Evolutionary conservation across 2,329 filamentous ascomycete species (phyloP), one percentile per base, ranked within the genome.

Genomic region (Penicillium sp.): DNA sequence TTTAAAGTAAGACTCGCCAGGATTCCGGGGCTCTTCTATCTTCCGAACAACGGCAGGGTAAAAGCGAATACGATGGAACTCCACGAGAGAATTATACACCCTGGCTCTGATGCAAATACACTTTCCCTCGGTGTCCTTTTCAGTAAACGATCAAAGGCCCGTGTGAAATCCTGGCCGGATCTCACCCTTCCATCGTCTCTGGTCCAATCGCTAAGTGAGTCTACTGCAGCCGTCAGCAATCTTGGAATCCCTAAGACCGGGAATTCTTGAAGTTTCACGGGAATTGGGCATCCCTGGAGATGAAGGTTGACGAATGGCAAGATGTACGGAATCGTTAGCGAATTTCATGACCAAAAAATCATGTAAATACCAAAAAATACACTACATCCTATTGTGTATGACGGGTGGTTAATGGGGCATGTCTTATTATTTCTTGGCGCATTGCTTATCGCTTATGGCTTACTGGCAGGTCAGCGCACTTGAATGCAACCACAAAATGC

Each of bases 381-480:
- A n/a, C 4, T 12, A 10, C 12, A 24, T 24, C n/a, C n/a, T n/a
- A 15, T 15, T 13, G 22, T 22, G 22, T 13, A 24, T 22, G 10
- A 26, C 10, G 22, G 4, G 6, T 45, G 42, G 30, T 28, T 33
- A 33, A 53, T 53, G 30, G 50, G 33, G 50, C 30, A 38, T 53
- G 30, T 33, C 30, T 37, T 35, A 35, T 19, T 33, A 10, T 9
- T 19, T 15, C 17, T 15, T 38, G 50, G 30, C 19, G 12, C 17
- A 35, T 22, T 53, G 50, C 30, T 53, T 24, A 53, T 37, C 42
- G 42, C 28, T 37, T 35, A 33, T 24, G 30, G 50, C 50, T 38
- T n/a, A 53, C 50, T 35, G 15, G 50, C 33, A 24, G 50, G 50
- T 38, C 30, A 53, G 30, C 50, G 24, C 19, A 9, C n/a, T 30